Conservation (phyloP, 768 basidiomycete genomes). For the Austroboletus eburneus region DNA sequence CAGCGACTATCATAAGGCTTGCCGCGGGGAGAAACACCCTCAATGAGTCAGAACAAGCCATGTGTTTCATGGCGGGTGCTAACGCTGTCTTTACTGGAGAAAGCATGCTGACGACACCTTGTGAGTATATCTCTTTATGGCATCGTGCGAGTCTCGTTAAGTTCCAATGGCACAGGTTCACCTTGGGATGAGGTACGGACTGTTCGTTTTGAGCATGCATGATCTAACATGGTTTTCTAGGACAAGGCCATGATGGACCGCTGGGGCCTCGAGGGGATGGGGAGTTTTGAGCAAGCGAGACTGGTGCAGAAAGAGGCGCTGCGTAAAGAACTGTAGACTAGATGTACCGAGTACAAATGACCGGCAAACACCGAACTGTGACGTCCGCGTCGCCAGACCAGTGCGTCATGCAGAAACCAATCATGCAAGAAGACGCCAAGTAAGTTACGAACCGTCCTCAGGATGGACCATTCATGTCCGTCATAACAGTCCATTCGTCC, state of each 20-base stretch:
- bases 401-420: slow-evolving; percentile 23
- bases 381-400: too few species aligned
- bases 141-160: slow-evolving; percentile 3
- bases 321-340: slow-evolving; percentile 10
- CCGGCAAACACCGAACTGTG: too few species aligned
- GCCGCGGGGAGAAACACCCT: slow-evolving; percentile 91
- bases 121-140: slow-evolving; percentile 43
- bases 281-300: slow-evolving; percentile 74
- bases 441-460: slow-evolving; percentile 8
- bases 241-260: slow-evolving; percentile 92
- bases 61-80: slow-evolving; percentile 98
- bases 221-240: slow-evolving; percentile 31
- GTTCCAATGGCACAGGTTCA: slow-evolving; percentile 48
- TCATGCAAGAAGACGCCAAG: slow-evolving; percentile 31
- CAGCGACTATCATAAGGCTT: slow-evolving; percentile 88
- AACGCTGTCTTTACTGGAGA: slow-evolving; percentile 99
- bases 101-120: slow-evolving; percentile 95
- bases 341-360: too few species aligned
- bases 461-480: slow-evolving; percentile 6
- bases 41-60: slow-evolving; percentile 87
- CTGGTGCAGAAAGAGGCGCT: slow-evolving; percentile 53
- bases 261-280: slow-evolving; percentile 92
- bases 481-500: slow-evolving; percentile 38
- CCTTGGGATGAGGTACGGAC: slow-evolving; percentile 84
- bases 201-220: not conserved